These are phyloP conservation scores for Phytophthora sojae DNA, from an alignment of 352 stramenopile genomes.

Conservation along the genomic window DNA sequence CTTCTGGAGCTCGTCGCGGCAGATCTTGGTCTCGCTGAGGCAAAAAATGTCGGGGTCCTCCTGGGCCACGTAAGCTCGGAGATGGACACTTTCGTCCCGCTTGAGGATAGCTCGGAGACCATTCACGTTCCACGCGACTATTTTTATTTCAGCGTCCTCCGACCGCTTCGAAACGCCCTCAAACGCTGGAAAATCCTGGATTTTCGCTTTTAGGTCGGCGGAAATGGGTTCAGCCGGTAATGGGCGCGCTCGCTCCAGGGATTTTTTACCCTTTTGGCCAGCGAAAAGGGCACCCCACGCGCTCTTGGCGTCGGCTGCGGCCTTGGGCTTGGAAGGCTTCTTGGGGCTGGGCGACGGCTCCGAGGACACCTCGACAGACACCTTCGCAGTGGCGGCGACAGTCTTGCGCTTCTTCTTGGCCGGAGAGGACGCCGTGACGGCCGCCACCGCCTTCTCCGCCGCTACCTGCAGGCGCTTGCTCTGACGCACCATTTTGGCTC, in stretches of 20 bases:
- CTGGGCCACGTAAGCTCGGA: conserved; percentile 79
- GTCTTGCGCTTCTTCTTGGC: conserved; percentile 32
- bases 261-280: conserved; percentile 5
- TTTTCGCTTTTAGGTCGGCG: conserved; percentile 49
- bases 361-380: conserved; percentile 1
- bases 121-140: conserved; percentile 89
- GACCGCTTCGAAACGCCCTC: conserved; percentile 49
- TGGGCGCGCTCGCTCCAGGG: conserved; percentile 29
- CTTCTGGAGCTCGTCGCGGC: conserved; percentile 72
- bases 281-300: conserved; percentile 57
- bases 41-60: conserved; percentile 86
- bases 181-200: conserved; percentile 60
- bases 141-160: conserved; percentile 40
- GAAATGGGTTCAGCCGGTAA: conserved; percentile 37
- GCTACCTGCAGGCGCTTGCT: conserved; percentile 48
- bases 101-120: conserved; percentile 82
- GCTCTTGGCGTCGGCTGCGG: conserved; percentile 26
- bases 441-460: conserved; percentile 20
- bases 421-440: conserved; percentile 6
- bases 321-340: conserved; percentile 22
- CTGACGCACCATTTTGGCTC: conserved; percentile 36
- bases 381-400: background rate
- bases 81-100: conserved; percentile 64
- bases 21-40: conserved; percentile 90
- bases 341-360: background rate